Evolutionary conservation across 1,139 yeast genomes (phyloP).

Genomic region (Saccharomyces hybrid): DNA sequence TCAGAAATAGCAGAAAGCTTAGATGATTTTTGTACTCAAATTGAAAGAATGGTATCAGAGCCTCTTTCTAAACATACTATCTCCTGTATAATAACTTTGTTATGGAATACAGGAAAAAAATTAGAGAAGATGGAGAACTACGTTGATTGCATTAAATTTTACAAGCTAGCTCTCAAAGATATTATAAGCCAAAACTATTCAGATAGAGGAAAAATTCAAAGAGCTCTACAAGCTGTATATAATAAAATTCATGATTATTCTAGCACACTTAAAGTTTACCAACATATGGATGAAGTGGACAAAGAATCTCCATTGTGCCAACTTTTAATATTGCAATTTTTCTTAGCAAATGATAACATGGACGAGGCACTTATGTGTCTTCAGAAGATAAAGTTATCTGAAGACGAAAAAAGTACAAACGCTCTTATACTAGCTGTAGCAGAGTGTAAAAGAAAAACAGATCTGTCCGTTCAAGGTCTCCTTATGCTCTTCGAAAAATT

Average conservation of each 20-base stretch:
- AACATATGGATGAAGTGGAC: conserved; percentile 12
- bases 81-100: conserved; percentile 20
- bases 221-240: conserved; percentile 18
- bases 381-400: conserved; percentile 11
- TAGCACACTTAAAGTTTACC: conserved; percentile 10
- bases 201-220: conserved; percentile 21
- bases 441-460: conserved; percentile 16
- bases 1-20: conserved; percentile 15
- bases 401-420: conserved; percentile 13
- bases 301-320: conserved; percentile 16
- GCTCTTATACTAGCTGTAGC: conserved; percentile 18
- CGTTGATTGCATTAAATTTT: conserved; percentile 14
- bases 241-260: conserved; percentile 10
- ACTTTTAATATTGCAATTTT: conserved; percentile 13
- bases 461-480: conserved; percentile 14
- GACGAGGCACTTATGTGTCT: conserved; percentile 10
- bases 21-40: conserved; percentile 9
- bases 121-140: conserved; percentile 18
- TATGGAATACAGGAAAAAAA: conserved; percentile 26
- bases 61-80: conserved; percentile 12
- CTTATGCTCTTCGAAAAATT: conserved; percentile 16
- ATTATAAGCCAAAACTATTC: conserved; percentile 14
- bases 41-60: conserved; percentile 12
- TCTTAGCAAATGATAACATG: conserved; percentile 6
- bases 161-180: conserved; percentile 14